Conservation (phyloP, 2,329 filamentous ascomycete genomes). For the Tricladium varicosporioides region DNA sequence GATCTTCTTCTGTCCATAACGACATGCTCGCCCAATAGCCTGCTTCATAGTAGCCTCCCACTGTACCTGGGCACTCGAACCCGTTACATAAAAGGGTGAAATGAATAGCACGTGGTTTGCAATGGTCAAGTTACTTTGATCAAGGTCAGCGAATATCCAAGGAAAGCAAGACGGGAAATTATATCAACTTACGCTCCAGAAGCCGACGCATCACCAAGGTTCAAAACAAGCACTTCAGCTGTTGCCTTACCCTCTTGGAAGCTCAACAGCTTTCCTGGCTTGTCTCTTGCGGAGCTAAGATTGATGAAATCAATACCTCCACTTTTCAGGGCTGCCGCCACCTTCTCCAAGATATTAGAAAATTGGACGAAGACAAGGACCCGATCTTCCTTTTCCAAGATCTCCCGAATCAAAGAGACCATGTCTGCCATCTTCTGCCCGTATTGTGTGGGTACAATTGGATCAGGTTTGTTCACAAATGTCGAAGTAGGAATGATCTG, state of each 20-base stretch:
- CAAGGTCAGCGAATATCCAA: conserved; percentile 10
- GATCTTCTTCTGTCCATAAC: conserved; percentile 54
- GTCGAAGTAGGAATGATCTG: background rate
- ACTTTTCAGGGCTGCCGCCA: conserved; percentile 34
- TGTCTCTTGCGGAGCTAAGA: conserved; percentile 34
- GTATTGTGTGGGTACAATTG: conserved; percentile 24
- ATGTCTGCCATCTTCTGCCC: conserved; percentile 49
- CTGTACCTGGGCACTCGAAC: conserved; percentile 43
- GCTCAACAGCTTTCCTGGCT: conserved; percentile 36
- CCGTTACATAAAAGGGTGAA: conserved; percentile 47
- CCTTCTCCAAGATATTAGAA: conserved; percentile 40
- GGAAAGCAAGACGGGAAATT: background rate
- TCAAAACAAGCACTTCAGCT: conserved; percentile 50
- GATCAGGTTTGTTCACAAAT: background rate
- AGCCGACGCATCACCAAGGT: conserved; percentile 54
- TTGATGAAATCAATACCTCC: conserved; percentile 35
- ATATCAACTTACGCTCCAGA: conserved; percentile 53
- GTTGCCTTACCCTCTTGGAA: conserved; percentile 38
- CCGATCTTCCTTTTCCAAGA: conserved; percentile 43
- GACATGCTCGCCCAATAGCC: conserved; percentile 57
- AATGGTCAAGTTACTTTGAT: conserved; percentile 55
- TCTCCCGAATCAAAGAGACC: conserved; percentile 40
- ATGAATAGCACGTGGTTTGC: conserved; percentile 66
- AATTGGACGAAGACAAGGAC: conserved; percentile 56
- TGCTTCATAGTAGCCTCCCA: conserved; percentile 61